These are phyloP conservation scores for Quercus robur DNA, from an alignment of 306 rosid genomes.

Conservation along the genomic window DNA sequence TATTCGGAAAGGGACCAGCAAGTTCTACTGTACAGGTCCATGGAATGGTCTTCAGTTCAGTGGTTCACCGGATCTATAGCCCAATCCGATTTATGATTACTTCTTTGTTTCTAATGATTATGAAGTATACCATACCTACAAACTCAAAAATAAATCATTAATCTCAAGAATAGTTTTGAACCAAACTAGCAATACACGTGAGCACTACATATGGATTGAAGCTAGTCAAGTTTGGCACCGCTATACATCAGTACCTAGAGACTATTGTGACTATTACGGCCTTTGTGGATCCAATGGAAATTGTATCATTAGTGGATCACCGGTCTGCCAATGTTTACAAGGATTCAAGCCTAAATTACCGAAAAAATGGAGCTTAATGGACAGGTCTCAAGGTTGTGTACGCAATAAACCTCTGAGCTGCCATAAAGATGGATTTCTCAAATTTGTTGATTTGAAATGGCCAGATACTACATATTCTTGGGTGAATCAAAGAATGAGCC, in stretches of 20 bases:
- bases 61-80: not conserved
- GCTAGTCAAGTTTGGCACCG: not conserved
- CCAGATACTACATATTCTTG: not conserved
- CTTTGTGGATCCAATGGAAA: not conserved
- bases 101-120: not conserved
- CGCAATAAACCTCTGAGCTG: not conserved
- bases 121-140: not conserved
- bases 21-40: not conserved
- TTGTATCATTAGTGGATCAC: too few relatives aligned
- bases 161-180: not conserved
- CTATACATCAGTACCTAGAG: not conserved
- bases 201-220: conserved; percentile 1
- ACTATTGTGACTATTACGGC: not conserved
- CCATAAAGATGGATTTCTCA: not conserved
- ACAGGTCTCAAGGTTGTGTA: not conserved
- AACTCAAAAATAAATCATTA: not conserved
- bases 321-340: not conserved
- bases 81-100: not conserved
- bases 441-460: not conserved
- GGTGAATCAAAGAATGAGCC: not conserved
- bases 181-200: not conserved
- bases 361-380: not conserved
- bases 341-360: not conserved
- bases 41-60: conserved; percentile 16
- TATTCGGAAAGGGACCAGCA: not conserved